Base-by-base conservation (phyloP, 2,329 filamentous ascomycete genomes). In the Fusarium sp. region DNA sequence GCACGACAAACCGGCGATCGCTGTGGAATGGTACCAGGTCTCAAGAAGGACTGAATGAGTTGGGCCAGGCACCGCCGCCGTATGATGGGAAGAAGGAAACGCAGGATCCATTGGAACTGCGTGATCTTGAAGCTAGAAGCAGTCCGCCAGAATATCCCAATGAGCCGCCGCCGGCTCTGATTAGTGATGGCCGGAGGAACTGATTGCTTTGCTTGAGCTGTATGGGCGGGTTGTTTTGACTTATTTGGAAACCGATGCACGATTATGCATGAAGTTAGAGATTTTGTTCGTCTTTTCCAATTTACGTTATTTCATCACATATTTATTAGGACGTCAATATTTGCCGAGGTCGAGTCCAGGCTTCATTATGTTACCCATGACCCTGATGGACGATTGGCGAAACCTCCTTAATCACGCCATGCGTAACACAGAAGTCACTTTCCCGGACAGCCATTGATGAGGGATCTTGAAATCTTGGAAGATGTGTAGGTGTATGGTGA, bases 61-160 rank as follows among this genome's bases (percentile, higher is more conserved):
- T 83, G 43, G 89, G 89, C 28, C 87, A 90, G 75, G 87, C 88
- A 11, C 89, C 89, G 49, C 89, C 89, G 47, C 87, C 89, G 1
- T 91, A 91, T 74, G 80, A 79, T 40, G 71, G 73, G 8, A 78
- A 78, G 70, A 75, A 77, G 65, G 64, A 74, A 28, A 56, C 44
- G 24, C 61, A 67, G 22, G 56, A 64, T 45, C 48, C 68, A 9
- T 56, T 60, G 37, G 74, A 75, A 61, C n/a, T 71, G 44, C 69
- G 66, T 22, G 74, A 77, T 40, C 41, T 76, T 17, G 76, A 77
- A 56, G 65, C 66, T 44, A 72, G 65, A 26, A 53, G 57, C 3
- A 67, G 64, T 49, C 77, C 76, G 30, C 77, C 77, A 3, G 73
- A 71, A 17, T 78, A 79, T 60, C 70, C 68, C 32, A 58, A 71